Evolutionary conservation across 2,329 filamentous ascomycete species (phyloP), one percentile per base, ranked within the genome.

Genomic region (Cyanodermella asteris): DNA sequence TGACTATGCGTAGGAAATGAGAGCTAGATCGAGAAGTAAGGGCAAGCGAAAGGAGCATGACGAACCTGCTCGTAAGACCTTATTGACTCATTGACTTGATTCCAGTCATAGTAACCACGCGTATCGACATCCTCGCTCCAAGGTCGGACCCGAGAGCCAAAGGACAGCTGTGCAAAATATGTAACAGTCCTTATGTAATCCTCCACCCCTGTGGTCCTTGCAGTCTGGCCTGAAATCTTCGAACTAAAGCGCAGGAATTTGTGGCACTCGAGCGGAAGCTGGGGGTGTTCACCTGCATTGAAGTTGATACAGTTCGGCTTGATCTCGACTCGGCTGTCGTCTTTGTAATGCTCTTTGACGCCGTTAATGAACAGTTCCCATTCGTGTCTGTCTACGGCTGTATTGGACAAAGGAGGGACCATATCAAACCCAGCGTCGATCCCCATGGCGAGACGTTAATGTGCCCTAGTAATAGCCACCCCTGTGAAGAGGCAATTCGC

Each of bases 241-340:
- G 36, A 37, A 24, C 40, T 40, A 22, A 43, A 43, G 21, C 36
- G 36, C 22, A 43, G 27, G 27, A 43, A 36, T 16, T 41, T 42
- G 22, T 43, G 38, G 27, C 39, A 33, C 24, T 42, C 31, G 19
- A 40, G 39, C 16, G 39, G 37, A 17, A 43, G 40, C 18, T 16
- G 16, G 3, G 35, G 37, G 29, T 42, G 30, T 21, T 39, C 32
- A 22, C 37, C 37, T 18, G 30, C 34, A 29, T 40, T 42, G 31
- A 43, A 43, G 4, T 28, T 22, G 23, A 42, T 38, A 26, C 36
- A 41, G 20, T 41, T 40, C 15, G 31, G 25, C 30, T 40, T 38
- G 18, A 36, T 23, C 29, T 39, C 35, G 18, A 41, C 35, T 13
- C 27, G 21, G 7, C 20, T 21, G 23, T 40, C 33, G 17, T 35